Base-by-base conservation (phyloP, 176 grass and related monocot species). In the Lolium rigidum region DNA sequence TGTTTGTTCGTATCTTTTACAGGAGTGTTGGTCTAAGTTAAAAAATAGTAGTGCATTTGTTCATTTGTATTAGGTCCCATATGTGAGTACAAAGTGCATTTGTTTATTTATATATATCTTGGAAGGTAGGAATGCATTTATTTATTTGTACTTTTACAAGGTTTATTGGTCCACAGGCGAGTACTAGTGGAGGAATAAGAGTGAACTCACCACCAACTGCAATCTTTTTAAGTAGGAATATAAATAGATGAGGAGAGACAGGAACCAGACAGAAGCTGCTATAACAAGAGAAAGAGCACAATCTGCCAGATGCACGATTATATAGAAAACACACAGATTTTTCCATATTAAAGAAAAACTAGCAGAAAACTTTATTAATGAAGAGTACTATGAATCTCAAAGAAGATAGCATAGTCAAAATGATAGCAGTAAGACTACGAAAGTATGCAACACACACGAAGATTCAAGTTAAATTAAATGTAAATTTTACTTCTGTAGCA, bases 331-430 rank as follows among this genome's bases (percentile, higher is more conserved):
- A 49, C 3, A 47, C 15, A 59, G 56, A 69, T 35, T 41, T 47
- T 16, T 44, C 49, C 74, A 25, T 46, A 74, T 28, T 12, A 20
- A 47, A 13, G 2, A 20, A 75, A 49, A 80, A 59, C 37, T 59
- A 12, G 70, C 15, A 72, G 12, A 26, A 6, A 25, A 65, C 35
- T 87, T 83, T 41, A 51, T 63, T 20, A 60, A 61, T 44, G 4
- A 39, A 3, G 31, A 85, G 62, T 18, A 3, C 13, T 76, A 65
- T 35, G 62, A 79, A 62, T 54, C 70, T 91, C 4, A 85, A 84
- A 2, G 11, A 84, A 28, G 13, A 68, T 37, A 81, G 76, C 9
- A 43, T 10, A 83, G 37, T 31, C 20, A 39, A 52, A 14, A 86
- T 12, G 20, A 21, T 20, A 78, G 56, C 59, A 85, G 12, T 76